Evolutionary conservation across 108 stramenopile genomes (phyloP).

Genomic region (Cyclotella cryptica): DNA sequence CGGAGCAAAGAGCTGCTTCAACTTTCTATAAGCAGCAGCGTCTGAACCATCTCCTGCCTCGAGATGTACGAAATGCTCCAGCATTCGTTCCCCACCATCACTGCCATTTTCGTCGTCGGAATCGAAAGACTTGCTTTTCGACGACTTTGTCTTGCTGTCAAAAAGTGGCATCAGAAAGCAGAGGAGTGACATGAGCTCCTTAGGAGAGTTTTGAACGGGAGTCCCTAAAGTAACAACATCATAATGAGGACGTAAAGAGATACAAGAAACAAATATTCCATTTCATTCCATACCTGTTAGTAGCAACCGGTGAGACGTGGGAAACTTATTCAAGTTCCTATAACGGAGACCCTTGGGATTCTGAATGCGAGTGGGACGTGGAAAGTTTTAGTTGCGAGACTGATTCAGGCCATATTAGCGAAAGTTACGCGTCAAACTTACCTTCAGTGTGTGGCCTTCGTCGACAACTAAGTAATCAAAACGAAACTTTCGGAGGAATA

Average conservation of each 20-base stretch:
- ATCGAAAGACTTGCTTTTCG: constrained; percentile 41
- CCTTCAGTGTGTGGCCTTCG: constrained; percentile 82
- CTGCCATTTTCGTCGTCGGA: constrained; percentile 61
- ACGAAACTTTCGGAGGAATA: constrained; percentile 76
- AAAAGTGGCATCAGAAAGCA: constrained; percentile 91
- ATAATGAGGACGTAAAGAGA: neutral
- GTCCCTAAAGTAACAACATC: constrained; percentile 41
- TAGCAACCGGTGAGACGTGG: constrained; percentile 67
- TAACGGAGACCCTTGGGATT: constrained; percentile 79
- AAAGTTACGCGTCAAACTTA: neutral
- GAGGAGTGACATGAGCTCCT: constrained; percentile 85
- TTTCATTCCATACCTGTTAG: constrained; percentile 62
- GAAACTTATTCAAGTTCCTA: constrained; percentile 72
- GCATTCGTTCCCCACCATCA: constrained; percentile 74
- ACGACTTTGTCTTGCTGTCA: constrained; percentile 46
- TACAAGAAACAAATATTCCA: neutral
- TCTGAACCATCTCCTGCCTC: constrained; percentile 54
- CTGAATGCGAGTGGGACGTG: neutral
- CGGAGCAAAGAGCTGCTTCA: constrained; percentile 90
- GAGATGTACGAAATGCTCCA: constrained; percentile 81
- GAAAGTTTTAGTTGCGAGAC: neutral
- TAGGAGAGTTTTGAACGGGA: constrained; percentile 82
- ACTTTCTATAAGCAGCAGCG: constrained; percentile 66
- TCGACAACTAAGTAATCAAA: constrained; percentile 87
- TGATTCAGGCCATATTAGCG: neutral